Percentiles rank a stretch among this genome's conserved stretches.
These are phyloP conservation scores for Hypomyces rosellus DNA, from an alignment of 2,329 filamentous ascomycete species.

Conservation along the genomic window DNA sequence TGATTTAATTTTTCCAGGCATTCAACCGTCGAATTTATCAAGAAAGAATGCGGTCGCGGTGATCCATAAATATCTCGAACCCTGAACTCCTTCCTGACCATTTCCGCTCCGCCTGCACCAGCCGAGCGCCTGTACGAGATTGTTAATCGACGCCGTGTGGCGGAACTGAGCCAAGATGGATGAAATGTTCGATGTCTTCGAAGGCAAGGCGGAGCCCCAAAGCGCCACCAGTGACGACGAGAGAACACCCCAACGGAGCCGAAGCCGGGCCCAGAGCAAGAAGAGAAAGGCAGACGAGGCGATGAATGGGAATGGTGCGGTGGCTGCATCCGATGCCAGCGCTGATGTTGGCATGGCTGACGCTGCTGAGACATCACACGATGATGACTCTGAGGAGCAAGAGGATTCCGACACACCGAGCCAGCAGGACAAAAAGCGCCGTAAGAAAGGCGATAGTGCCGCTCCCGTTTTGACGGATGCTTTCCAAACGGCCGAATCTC, in stretches of 20 bases:
- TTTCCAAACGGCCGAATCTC: constrained; percentile 90
- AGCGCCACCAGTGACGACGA: constrained; percentile 41
- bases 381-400: constrained; percentile 28
- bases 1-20: constrained; percentile 4
- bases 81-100: neutral
- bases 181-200: constrained; percentile 78
- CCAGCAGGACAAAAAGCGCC: constrained; percentile 55
- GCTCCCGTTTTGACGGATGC: constrained; percentile 79
- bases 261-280: constrained; percentile 60
- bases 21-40: neutral
- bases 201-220: constrained; percentile 46
- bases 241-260: constrained; percentile 40
- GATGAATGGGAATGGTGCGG: constrained; percentile 46
- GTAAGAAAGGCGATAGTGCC: constrained; percentile 59
- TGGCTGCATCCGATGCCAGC: constrained; percentile 11
- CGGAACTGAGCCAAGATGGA: constrained; percentile 47
- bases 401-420: constrained; percentile 40
- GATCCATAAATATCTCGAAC: neutral
- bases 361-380: constrained; percentile 33
- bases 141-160: neutral
- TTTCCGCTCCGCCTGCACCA: neutral
- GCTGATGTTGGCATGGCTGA: constrained; percentile 34
- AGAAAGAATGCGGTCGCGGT: neutral
- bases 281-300: constrained; percentile 82
- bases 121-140: neutral